A percentile compares a stretch with the other conserved stretches of the same genome.
Evolutionary conservation across 352 stramenopile genomes (phyloP).

Genomic region (Phytophthora agathidicida): DNA sequence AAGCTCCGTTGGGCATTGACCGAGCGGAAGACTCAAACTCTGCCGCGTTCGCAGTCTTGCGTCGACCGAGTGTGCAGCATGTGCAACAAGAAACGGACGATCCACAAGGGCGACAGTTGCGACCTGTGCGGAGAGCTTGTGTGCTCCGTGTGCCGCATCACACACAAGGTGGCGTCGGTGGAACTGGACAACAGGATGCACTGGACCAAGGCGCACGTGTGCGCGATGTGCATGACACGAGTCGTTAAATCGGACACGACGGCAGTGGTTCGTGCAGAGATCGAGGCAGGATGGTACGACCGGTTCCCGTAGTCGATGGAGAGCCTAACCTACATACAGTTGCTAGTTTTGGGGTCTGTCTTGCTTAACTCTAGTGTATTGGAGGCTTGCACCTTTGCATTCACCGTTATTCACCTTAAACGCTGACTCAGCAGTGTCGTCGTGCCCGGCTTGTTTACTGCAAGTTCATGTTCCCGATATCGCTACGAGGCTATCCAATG

Average conservation of each 20-base stretch:
- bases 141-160: slow-evolving; percentile 30
- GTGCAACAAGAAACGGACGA: slow-evolving; percentile 35
- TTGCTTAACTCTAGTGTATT: too few species aligned
- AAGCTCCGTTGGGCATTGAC: slow-evolving; percentile 22
- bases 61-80: slow-evolving; percentile 21
- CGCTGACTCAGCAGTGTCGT: too few species aligned
- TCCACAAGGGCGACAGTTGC: slow-evolving; percentile 29
- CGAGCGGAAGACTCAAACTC: slow-evolving; percentile 26
- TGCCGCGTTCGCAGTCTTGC: slow-evolving; percentile 22
- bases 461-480: too few species aligned
- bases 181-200: slow-evolving; percentile 36
- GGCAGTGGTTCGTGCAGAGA: slow-evolving; percentile 22
- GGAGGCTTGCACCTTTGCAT: too few species aligned
- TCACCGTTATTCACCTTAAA: too few species aligned
- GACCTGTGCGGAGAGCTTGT: slow-evolving; percentile 30
- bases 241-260: slow-evolving; percentile 21
- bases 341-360: too few species aligned
- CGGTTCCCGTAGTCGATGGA: slow-evolving; percentile 19
- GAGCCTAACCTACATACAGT: too few species aligned
- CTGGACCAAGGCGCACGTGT: slow-evolving; percentile 25
- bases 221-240: slow-evolving; percentile 25
- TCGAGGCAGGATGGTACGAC: slow-evolving; percentile 26
- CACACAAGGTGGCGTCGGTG: slow-evolving; percentile 28
- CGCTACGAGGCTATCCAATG: too few species aligned
- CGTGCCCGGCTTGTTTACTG: too few species aligned